phyloP scores from a whole-genome alignment of 495 filamentous ascomycete species.

The Endocarpon pusillum region DNA sequence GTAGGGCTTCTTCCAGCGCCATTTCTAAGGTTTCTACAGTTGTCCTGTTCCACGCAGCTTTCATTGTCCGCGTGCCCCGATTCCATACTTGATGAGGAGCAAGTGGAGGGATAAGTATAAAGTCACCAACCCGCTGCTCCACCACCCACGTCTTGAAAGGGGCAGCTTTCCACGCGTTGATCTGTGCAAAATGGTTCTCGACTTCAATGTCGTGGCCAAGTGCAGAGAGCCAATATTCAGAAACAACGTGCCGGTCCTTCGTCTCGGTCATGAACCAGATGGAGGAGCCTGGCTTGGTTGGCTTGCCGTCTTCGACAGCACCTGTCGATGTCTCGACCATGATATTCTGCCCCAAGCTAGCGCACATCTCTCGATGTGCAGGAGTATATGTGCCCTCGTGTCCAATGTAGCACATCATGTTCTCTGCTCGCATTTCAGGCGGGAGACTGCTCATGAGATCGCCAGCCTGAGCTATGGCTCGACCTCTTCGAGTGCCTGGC shows the following conservation, averaged over 20 bases:
- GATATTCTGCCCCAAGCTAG: slow-evolving; percentile 84
- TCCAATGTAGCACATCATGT: slow-evolving; percentile 96
- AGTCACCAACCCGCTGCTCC: slow-evolving; percentile 83
- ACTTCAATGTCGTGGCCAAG: slow-evolving; percentile 93
- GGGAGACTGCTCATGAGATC: slow-evolving; percentile 94
- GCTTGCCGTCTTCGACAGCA: slow-evolving; percentile 38
- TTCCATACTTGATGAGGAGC: slow-evolving; percentile 99
- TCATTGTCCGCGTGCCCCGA: slow-evolving; percentile 82
- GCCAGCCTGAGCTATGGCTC: slow-evolving; percentile 45
- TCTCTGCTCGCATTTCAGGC: slow-evolving; percentile 69
- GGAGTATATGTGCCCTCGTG: slow-evolving; percentile 97
- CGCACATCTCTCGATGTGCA: slow-evolving; percentile 95
- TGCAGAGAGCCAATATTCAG: slow-evolving; percentile 81
- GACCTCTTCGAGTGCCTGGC: slow-evolving; percentile 19
- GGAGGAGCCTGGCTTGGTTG: slow-evolving; percentile 65
- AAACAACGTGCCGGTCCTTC: slow-evolving; percentile 68
- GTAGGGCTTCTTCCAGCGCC: slow-evolving; percentile 71
- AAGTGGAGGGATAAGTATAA: slow-evolving; percentile 86
- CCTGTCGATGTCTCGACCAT: slow-evolving; percentile 77
- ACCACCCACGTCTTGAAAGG: slow-evolving; percentile 86
- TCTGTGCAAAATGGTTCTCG: slow-evolving; percentile 86
- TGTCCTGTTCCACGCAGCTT: slow-evolving; percentile 95
- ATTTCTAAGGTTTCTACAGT: slow-evolving; percentile 78
- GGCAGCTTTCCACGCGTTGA: slow-evolving; percentile 82
- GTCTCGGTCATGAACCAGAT: slow-evolving; percentile 98